A percentile compares a stretch with the other conserved stretches of the same genome.
phyloP scores from a whole-genome alignment of 2,329 filamentous ascomycete genomes.

The Fusarium tupiense region DNA sequence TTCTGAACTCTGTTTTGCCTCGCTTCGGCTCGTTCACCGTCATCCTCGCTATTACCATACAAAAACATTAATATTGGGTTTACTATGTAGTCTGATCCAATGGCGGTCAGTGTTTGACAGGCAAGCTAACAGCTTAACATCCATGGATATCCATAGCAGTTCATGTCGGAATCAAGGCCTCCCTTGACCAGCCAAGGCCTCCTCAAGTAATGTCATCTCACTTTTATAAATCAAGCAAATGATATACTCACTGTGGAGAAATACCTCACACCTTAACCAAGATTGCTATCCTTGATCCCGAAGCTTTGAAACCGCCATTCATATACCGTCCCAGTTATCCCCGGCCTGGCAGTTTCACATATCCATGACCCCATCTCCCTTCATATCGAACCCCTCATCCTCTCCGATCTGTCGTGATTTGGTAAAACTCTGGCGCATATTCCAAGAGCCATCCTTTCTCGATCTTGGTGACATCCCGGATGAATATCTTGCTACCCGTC shows the following conservation, averaged over 20 bases:
- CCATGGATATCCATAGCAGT: background rate
- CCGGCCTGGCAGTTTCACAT: slow-evolving; percentile 35
- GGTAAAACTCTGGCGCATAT: slow-evolving; percentile 86
- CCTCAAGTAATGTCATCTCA: slow-evolving; percentile 27
- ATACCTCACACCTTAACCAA: slow-evolving; percentile 30
- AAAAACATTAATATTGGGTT: background rate
- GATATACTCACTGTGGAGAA: slow-evolving; percentile 9
- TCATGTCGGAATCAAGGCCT: slow-evolving; percentile 7
- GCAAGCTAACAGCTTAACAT: background rate
- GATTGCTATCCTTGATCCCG: slow-evolving; percentile 17
- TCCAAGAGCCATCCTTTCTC: slow-evolving; percentile 93
- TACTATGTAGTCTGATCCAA: background rate
- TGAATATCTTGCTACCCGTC: slow-evolving; percentile 86
- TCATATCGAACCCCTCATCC: slow-evolving; percentile 22
- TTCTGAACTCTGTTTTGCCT: slow-evolving; percentile 25
- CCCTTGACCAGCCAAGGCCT: background rate
- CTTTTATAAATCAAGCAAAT: slow-evolving; percentile 21
- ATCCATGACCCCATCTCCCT: slow-evolving; percentile 9
- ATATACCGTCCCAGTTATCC: slow-evolving; percentile 21
- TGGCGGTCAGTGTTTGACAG: slow-evolving; percentile 19
- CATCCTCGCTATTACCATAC: background rate
- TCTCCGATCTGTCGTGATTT: slow-evolving; percentile 56
- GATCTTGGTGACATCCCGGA: slow-evolving; percentile 91
- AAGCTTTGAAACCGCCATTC: slow-evolving; percentile 34
- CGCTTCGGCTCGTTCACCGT: background rate